These are phyloP conservation scores for Botryotinia narcissicola DNA, from an alignment of 2,329 filamentous ascomycete genomes.

Conservation along the genomic window DNA sequence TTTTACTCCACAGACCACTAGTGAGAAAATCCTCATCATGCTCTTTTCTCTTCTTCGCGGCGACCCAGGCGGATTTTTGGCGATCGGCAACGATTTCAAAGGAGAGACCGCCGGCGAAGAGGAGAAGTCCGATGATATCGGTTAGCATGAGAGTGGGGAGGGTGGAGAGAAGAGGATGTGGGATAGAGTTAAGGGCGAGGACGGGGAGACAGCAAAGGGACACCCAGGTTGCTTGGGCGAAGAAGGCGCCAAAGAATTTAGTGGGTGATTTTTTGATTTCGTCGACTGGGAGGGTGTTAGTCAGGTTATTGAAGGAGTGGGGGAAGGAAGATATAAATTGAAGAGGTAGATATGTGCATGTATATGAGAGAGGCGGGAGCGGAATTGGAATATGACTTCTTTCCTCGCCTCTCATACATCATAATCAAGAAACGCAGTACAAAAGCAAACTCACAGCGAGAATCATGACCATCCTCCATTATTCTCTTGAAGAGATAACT, in stretches of 20 bases:
- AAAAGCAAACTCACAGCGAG: constrained; percentile 3
- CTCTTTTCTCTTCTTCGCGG: constrained; percentile 60
- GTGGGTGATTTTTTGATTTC: constrained; percentile 50
- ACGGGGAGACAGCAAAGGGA: constrained; percentile 65
- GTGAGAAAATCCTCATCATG: constrained; percentile 68
- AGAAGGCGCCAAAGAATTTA: constrained; percentile 54
- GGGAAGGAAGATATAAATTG: neutral
- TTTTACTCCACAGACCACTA: constrained; percentile 58
- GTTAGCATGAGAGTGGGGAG: constrained; percentile 49
- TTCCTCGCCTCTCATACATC: neutral
- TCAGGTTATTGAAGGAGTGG: neutral
- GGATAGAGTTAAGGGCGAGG: constrained; percentile 61
- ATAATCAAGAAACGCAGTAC: neutral
- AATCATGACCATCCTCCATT: constrained; percentile 5
- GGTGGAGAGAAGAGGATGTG: constrained; percentile 50
- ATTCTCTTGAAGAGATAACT: neutral
- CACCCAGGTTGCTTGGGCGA: constrained; percentile 66
- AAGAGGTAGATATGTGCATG: neutral
- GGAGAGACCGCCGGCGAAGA: constrained; percentile 58
- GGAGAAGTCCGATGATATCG: constrained; percentile 55
- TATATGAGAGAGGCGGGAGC: neutral
- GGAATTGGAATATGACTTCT: too few relatives aligned
- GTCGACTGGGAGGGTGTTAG: constrained; percentile 41
- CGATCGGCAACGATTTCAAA: constrained; percentile 62
- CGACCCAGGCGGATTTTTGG: constrained; percentile 62